Evolutionary conservation across 345 rosid species (phyloP).

Genomic region (Rhizophora apiculata): DNA sequence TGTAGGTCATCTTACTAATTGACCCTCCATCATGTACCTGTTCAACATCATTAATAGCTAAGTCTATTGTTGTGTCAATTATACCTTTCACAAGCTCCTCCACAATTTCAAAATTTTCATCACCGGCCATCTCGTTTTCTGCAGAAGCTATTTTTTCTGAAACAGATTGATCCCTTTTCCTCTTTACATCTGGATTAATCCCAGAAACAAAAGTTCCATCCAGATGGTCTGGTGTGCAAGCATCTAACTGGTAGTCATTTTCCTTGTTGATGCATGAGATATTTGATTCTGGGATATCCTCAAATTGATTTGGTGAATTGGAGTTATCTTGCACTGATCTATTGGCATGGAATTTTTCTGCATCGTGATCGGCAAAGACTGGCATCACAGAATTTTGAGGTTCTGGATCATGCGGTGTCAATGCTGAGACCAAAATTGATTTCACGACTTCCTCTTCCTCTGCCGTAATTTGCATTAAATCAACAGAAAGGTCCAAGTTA

Average conservation of each 20-base stretch:
- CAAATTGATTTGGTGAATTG: neutral
- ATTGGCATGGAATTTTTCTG: neutral
- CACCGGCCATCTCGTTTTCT: slow-evolving; percentile 11
- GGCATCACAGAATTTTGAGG: slow-evolving; percentile 11
- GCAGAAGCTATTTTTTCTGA: slow-evolving; percentile 6
- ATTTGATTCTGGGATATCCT: slow-evolving; percentile 15
- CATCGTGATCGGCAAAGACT: neutral
- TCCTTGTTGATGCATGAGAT: slow-evolving; percentile 14
- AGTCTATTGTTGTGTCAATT: neutral
- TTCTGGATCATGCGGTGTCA: slow-evolving; percentile 14
- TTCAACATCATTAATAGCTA: slow-evolving; percentile 3
- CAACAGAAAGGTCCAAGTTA: neutral
- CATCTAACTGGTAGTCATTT: slow-evolving; percentile 15
- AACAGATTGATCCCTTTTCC: neutral
- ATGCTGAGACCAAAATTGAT: slow-evolving; percentile 9
- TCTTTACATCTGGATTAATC: slow-evolving; percentile 6
- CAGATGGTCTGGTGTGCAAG: neutral
- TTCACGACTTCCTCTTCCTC: slow-evolving; percentile 15
- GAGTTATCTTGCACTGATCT: slow-evolving; percentile 10
- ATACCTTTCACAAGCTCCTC: slow-evolving; percentile 10
- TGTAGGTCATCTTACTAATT: slow-evolving; percentile 8
- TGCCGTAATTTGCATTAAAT: slow-evolving; percentile 13
- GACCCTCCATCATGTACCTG: slow-evolving; percentile 17
- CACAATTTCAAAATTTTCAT: slow-evolving; percentile 20
- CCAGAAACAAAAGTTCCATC: slow-evolving; percentile 16